Conservation (phyloP, 257 asterid genomes). For the Fraxinus excelsior region DNA sequence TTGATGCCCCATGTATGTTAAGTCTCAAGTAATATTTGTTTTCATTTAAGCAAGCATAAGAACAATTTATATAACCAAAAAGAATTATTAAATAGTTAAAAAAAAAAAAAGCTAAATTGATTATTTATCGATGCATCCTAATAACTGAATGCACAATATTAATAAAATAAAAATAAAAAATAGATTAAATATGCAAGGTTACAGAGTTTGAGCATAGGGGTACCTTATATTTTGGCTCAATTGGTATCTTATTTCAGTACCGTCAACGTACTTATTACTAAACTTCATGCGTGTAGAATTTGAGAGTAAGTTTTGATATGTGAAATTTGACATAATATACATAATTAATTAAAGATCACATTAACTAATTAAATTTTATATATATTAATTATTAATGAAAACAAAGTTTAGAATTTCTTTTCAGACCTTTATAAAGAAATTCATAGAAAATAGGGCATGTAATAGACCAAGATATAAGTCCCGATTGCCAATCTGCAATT, state of each 20-base stretch:
- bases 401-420: background rate
- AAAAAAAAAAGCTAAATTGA: no score
- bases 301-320: background rate
- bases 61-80: no score
- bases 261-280: background rate
- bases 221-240: background rate
- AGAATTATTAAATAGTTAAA: background rate
- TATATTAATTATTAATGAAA: background rate
- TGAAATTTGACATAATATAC: background rate
- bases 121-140: background rate
- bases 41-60: no score
- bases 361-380: background rate
- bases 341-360: background rate
- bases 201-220: background rate
- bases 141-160: background rate
- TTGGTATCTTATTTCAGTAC: background rate
- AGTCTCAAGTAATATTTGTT: background rate
- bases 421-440: background rate
- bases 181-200: background rate
- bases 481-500: background rate
- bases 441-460: background rate
- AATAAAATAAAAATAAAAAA: background rate
- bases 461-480: background rate
- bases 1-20: background rate
- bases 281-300: background rate